Base-by-base conservation (phyloP, 139 green algal species). In the Ostreobium quekettii region DNA sequence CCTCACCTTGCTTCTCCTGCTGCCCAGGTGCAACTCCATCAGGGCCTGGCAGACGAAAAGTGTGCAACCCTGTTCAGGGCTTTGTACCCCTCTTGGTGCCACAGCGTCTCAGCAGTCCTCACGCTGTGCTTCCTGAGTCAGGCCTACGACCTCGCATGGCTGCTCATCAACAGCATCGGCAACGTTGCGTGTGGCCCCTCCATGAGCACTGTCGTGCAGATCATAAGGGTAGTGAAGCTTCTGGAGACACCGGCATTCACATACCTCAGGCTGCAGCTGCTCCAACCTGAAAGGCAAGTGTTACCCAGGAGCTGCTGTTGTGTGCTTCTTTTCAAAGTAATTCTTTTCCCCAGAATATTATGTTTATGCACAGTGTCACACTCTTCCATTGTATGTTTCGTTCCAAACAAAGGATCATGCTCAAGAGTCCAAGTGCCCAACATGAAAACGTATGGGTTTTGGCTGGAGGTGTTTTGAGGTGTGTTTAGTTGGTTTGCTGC, bases 241-340 rank as follows among this genome's bases (percentile, higher is more conserved):
- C 76, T 98, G 28, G 93, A 98, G 74, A 86, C 88, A 3, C 93
- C 93, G 28, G 82, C 86, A 22, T 98, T 96, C 81, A 87, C 89
- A n/a, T 82, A 76, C 67, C 74, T 98, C 38, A 81, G 93, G n/a
- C 76, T 98, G 36, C 86, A 94, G 70, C 79, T 98, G 71, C 82
- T 98, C 73, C 73, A 90, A 66, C 88, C 91, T 6, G 35, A 68
- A 53, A 35, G 42, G 61, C 47, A 15, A 42, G 59, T n/a, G n/a
- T n/a, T n/a, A n/a, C n/a, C n/a, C n/a, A n/a, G n/a, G n/a, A n/a
- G n/a, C n/a, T n/a, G n/a, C n/a, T n/a, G n/a, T n/a, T n/a, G n/a
- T n/a, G n/a, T n/a, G n/a, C n/a, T n/a, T n/a, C n/a, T n/a, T n/a
- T n/a, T n/a, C n/a, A n/a, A n/a, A n/a, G n/a, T n/a, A n/a, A n/a